Base-by-base conservation (phyloP, 345 rosid genomes). In the Euphorbia lathyris region DNA sequence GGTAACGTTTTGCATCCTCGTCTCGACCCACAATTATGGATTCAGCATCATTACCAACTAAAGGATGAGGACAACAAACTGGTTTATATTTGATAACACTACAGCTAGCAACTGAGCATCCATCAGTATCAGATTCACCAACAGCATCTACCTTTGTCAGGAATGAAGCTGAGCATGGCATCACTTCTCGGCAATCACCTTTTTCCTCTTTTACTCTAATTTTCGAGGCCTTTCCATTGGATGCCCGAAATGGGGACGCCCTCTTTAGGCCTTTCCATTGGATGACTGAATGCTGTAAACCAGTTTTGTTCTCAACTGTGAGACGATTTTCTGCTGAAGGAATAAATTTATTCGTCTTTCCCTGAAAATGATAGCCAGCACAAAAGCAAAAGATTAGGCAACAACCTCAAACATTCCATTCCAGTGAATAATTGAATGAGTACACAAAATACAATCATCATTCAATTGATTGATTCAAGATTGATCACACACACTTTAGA, bases 21-120 rank as follows among this genome's bases (percentile, higher is more conserved):
- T 68, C 56, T 63, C 34, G n/a, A n/a, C 69, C 22, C 26, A 19
- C 52, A 51, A 62, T n/a, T n/a, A n/a, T n/a, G 34, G 78, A 74
- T 61, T 74, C 63, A 38, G 77, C 72, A 48, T 66, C 72, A 40
- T 25, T 32, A 38, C 72, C 22, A 2, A 23, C 76, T 59, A 66
- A 12, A 19, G n/a, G n/a, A n/a, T n/a, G 12, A 3, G 17, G 25
- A 42, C 57, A 38, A 40, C 34, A 61, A 25, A 53, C 30, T 74
- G 43, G 47, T 50, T 38, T 66, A 26, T 26, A 14, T 59, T 47
- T 50, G 61, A 25, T 25, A 68, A 62, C 72, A 68, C 73, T 68
- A 68, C 77, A 74, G 16, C 77, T 68, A 61, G 63, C 94, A 68
- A 82, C 85, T 42, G 94, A 92, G 78, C 74, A 69, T 70, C 52